Conservation (phyloP, 306 rosid species). For the Quercus agrifolia region DNA sequence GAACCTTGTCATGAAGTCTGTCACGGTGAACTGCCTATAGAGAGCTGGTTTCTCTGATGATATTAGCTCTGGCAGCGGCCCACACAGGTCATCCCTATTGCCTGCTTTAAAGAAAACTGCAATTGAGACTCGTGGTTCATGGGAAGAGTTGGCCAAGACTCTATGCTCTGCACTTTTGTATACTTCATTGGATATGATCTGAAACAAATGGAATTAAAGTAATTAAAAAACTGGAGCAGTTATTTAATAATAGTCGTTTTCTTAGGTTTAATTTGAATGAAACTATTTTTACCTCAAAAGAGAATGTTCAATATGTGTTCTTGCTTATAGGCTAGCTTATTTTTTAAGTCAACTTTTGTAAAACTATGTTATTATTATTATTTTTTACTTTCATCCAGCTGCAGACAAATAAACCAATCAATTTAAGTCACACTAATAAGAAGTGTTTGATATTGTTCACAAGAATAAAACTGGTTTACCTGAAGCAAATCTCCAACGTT, state of each 20-base stretch:
- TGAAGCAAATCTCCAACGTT: conserved; percentile 49
- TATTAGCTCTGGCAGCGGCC: conserved; percentile 46
- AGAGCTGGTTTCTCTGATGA: conserved; percentile 19
- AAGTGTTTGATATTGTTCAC: no score
- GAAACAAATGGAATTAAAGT: neutral
- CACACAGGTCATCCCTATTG: conserved; percentile 23
- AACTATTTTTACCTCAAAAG: no score
- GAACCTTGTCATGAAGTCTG: conserved; percentile 32
- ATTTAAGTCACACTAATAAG: no score
- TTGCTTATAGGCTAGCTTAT: no score
- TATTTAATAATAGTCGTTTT: no score
- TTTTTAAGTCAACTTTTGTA: no score
- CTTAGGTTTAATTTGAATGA: no score
- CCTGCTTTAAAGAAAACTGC: conserved; percentile 31
- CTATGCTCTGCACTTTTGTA: conserved; percentile 45
- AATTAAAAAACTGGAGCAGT: no score
- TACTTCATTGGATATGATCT: conserved; percentile 41
- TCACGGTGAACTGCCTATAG: conserved; percentile 15
- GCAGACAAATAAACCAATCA: no score
- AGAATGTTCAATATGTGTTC: no score
- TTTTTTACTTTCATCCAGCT: no score
- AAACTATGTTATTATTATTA: no score
- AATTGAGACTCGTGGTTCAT: conserved; percentile 28
- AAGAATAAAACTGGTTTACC: conserved; percentile 16
- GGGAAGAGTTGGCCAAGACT: conserved; percentile 30